Conservation (phyloP, 176 grass and related monocot species). For the Bolboschoenus planiculmis region DNA sequence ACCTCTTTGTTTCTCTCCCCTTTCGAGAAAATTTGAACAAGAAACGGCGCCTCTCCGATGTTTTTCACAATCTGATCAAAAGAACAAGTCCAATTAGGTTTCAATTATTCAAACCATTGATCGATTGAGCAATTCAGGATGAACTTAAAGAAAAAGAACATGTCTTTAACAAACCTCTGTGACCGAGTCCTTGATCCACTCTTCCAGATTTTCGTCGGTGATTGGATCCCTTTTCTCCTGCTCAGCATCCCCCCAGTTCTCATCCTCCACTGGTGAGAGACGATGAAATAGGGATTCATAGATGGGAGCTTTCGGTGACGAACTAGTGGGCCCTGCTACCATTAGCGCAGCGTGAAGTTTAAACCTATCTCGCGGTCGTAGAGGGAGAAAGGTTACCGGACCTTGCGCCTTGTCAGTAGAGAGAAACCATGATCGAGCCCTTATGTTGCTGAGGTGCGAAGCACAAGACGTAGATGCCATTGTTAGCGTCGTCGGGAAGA, state of each 20-base stretch:
- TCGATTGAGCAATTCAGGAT: not conserved
- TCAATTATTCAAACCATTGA: not conserved
- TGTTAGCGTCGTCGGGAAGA: not conserved
- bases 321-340: not conserved
- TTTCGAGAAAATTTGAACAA: conserved; percentile 12
- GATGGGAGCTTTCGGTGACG: not conserved
- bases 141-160: not conserved
- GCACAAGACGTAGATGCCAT: not conserved
- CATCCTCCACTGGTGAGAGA: not conserved
- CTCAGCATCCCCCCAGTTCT: not conserved
- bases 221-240: conserved; percentile 19
- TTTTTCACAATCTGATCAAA: conserved; percentile 38
- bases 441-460: not conserved
- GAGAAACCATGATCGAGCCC: not conserved
- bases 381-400: not conserved
- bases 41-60: conserved; percentile 30
- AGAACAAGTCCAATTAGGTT: not conserved
- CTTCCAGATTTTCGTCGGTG: conserved; percentile 25
- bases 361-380: not conserved
- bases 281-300: not conserved
- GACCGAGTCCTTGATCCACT: conserved; percentile 36
- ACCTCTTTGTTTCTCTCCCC: conserved; percentile 27
- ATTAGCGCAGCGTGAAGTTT: not conserved
- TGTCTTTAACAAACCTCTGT: conserved; percentile 29
- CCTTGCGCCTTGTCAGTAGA: not conserved